Conservation (phyloP, 1,139 yeast species). For the Yamadazyma diospyri region DNA sequence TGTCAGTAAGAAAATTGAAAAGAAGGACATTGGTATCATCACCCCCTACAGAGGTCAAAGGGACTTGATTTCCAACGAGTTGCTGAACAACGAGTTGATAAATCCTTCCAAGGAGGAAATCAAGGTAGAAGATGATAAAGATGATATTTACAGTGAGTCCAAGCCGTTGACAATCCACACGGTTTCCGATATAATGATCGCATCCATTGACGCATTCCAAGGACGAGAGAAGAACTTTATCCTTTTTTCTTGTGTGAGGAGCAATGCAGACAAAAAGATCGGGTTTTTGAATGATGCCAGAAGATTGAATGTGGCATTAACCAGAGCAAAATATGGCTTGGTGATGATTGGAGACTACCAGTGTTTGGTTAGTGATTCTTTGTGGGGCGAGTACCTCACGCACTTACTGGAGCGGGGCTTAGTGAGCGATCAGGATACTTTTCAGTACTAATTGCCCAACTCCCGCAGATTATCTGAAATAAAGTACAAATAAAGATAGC, state of each 20-base stretch:
- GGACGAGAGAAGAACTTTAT: constrained; percentile 62
- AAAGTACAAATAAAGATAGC: too few species aligned
- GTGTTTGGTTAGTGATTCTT: constrained; percentile 46
- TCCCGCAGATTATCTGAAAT: too few species aligned
- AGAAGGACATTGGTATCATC: constrained; percentile 57
- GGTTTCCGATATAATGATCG: constrained; percentile 64
- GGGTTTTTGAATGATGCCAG: constrained; percentile 59
- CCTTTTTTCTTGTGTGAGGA: constrained; percentile 59
- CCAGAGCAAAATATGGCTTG: constrained; percentile 59
- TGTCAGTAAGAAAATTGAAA: constrained; percentile 49
- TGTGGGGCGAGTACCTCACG: constrained; percentile 55
- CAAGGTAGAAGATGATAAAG: constrained; percentile 52
- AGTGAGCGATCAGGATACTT: not conserved
- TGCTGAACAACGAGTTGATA: constrained; percentile 49
- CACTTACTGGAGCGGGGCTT: not conserved
- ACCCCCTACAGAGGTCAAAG: constrained; percentile 76
- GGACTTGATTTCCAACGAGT: constrained; percentile 50
- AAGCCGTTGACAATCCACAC: constrained; percentile 57
- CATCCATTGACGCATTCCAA: constrained; percentile 66
- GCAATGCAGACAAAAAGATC: constrained; percentile 46
- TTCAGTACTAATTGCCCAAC: not conserved
- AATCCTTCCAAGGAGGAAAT: constrained; percentile 53
- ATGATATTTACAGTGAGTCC: constrained; percentile 47
- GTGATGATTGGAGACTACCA: constrained; percentile 54
- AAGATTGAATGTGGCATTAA: constrained; percentile 59